phyloP scores from a whole-genome alignment of 305 asterid genomes.

The Vinca major region DNA sequence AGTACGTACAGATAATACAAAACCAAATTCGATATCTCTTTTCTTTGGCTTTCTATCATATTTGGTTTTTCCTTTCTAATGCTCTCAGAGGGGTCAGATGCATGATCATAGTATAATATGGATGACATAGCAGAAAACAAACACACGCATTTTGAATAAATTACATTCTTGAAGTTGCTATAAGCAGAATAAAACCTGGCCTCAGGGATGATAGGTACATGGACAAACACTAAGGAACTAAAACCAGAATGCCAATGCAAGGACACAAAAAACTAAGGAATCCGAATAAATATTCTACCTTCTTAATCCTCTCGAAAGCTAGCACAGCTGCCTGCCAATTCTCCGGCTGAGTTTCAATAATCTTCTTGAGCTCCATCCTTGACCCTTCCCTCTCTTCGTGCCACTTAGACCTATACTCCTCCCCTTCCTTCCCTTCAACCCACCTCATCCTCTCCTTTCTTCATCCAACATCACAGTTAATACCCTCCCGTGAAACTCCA shows the following conservation, averaged over 20 bases:
- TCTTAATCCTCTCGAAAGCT: conserved; percentile 81
- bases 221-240: not conserved
- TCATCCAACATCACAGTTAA: conserved; percentile 85
- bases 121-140: not conserved
- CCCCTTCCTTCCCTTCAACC: conserved; percentile 47
- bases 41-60: not conserved
- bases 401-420: conserved; percentile 59
- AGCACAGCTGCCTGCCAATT: conserved; percentile 84
- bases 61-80: not conserved
- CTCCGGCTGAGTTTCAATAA: conserved; percentile 58
- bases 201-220: not conserved
- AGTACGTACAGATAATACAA: conserved; percentile 26
- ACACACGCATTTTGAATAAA: not conserved
- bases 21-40: not conserved
- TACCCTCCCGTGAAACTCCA: conserved; percentile 87
- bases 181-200: conserved; percentile 1
- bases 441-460: conserved; percentile 68
- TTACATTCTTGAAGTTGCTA: not conserved
- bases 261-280: not conserved
- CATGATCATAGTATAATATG: not conserved
- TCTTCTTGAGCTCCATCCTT: conserved; percentile 37
- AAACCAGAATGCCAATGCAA: not conserved
- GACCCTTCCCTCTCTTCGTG: conserved; percentile 85
- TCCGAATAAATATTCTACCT: conserved; percentile 35
- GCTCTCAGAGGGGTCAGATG: not conserved